Evolutionary conservation across 2,329 filamentous ascomycete genomes (phyloP).

Genomic region (Epichloe festucae): DNA sequence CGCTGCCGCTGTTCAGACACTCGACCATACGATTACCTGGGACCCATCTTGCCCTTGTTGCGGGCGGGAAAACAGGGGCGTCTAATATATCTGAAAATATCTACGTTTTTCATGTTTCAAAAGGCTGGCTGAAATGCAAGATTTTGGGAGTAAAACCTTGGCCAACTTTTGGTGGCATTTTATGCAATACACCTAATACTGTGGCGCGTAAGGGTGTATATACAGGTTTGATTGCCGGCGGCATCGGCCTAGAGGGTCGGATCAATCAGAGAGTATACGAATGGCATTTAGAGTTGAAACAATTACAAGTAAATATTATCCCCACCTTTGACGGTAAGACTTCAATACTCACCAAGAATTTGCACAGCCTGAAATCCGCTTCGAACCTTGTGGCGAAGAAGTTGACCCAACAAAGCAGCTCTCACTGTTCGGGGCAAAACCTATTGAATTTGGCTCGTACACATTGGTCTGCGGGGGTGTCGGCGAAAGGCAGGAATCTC

Average conservation of each 20-base stretch:
- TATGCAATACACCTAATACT: slow-evolving; percentile 18
- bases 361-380: slow-evolving; percentile 15
- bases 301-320: not conserved
- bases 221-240: slow-evolving; percentile 56
- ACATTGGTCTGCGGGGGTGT: slow-evolving; percentile 21
- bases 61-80: slow-evolving; percentile 46
- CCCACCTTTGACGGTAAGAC: not conserved
- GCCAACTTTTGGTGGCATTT: slow-evolving; percentile 30
- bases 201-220: slow-evolving; percentile 19
- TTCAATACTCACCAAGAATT: not conserved
- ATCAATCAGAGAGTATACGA: slow-evolving; percentile 49
- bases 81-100: slow-evolving; percentile 36
- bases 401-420: slow-evolving; percentile 7
- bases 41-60: slow-evolving; percentile 41
- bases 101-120: slow-evolving; percentile 36
- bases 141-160: slow-evolving; percentile 21
- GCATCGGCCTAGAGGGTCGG: slow-evolving; percentile 51
- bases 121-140: slow-evolving; percentile 34
- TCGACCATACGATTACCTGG: slow-evolving; percentile 39
- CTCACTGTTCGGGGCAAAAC: slow-evolving; percentile 21
- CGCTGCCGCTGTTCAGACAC: slow-evolving; percentile 63
- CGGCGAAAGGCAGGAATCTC: slow-evolving; percentile 13
- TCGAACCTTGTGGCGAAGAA: slow-evolving; percentile 6
- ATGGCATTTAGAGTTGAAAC: slow-evolving; percentile 34
- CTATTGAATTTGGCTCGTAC: slow-evolving; percentile 10